Evolutionary conservation across 345 rosid species (phyloP).

Genomic region (Murraya paniculata): DNA sequence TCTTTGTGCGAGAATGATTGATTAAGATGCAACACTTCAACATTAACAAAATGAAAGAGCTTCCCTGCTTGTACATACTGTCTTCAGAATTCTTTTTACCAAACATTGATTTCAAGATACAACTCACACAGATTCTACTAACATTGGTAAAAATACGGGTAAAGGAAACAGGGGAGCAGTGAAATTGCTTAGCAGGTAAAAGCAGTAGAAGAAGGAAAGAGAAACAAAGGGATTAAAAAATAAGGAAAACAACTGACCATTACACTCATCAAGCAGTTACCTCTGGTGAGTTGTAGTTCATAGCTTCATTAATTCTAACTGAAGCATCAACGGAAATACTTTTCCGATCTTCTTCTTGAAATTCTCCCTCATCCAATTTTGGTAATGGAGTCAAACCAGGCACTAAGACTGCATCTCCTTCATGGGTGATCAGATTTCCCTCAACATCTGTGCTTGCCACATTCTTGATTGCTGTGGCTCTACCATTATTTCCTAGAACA

Average conservation of each 20-base stretch:
- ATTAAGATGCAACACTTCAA: constrained; percentile 1
- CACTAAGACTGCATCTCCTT: constrained; percentile 54
- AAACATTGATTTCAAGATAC: constrained; percentile 19
- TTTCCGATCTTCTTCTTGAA: constrained; percentile 18
- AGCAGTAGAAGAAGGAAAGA: not conserved
- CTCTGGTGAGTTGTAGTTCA: constrained; percentile 34
- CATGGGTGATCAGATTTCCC: constrained; percentile 32
- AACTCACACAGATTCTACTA: constrained; percentile 11
- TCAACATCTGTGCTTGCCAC: constrained; percentile 12
- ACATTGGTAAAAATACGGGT: constrained; percentile 4
- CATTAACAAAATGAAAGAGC: constrained; percentile 5
- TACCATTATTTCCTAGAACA: constrained; percentile 12
- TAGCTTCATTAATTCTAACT: constrained; percentile 29
- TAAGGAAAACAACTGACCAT: constrained; percentile 13
- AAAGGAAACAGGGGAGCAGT: not conserved
- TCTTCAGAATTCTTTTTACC: not conserved
- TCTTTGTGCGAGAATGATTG: not conserved
- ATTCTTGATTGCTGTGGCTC: constrained; percentile 2
- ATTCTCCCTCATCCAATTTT: constrained; percentile 24
- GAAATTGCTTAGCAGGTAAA: constrained; percentile 8
- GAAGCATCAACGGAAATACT: constrained; percentile 26
- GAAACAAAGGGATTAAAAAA: not conserved
- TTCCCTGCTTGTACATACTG: not conserved
- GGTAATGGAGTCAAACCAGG: constrained; percentile 57
- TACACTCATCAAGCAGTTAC: constrained; percentile 49